Conservation (phyloP, 1,284 basidiomycete genomes). For the Malassezia dermatis region DNA sequence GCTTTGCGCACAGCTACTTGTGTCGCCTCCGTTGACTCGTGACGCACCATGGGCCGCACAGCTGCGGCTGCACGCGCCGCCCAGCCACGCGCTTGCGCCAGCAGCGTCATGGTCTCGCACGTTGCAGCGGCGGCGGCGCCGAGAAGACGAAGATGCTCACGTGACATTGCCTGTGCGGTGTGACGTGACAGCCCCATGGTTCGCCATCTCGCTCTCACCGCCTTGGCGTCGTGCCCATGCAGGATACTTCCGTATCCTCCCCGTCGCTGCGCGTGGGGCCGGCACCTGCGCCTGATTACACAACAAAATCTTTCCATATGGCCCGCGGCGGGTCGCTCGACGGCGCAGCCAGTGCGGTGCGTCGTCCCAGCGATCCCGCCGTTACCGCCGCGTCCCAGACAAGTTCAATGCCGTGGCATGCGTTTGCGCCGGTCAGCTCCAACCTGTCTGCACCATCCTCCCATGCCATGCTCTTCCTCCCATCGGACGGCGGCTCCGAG, state of each 20-base stretch:
- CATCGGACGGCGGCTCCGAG: neutral
- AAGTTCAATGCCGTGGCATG: neutral
- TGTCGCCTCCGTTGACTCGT: neutral
- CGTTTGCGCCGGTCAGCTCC: neutral
- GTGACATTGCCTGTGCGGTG: neutral
- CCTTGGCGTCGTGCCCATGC: neutral
- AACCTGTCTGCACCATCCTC: neutral
- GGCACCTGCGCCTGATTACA: neutral
- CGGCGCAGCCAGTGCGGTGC: neutral
- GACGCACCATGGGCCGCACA: neutral
- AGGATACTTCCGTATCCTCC: neutral
- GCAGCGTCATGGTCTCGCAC: neutral
- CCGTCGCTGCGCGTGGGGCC: neutral
- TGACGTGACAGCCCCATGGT: neutral
- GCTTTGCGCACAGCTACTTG: neutral
- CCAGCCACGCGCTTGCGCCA: neutral
- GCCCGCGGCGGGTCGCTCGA: neutral
- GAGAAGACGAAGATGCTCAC: neutral
- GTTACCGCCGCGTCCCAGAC: slow-evolving; percentile 7
- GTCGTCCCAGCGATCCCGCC: neutral
- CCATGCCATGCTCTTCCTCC: slow-evolving; percentile 1
- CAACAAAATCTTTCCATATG: neutral
- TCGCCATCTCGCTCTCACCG: neutral
- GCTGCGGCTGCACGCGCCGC: neutral
- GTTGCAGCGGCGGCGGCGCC: neutral